These are phyloP conservation scores for Yamadazyma olivae DNA, from an alignment of 805 yeast genomes.

Conservation along the genomic window DNA sequence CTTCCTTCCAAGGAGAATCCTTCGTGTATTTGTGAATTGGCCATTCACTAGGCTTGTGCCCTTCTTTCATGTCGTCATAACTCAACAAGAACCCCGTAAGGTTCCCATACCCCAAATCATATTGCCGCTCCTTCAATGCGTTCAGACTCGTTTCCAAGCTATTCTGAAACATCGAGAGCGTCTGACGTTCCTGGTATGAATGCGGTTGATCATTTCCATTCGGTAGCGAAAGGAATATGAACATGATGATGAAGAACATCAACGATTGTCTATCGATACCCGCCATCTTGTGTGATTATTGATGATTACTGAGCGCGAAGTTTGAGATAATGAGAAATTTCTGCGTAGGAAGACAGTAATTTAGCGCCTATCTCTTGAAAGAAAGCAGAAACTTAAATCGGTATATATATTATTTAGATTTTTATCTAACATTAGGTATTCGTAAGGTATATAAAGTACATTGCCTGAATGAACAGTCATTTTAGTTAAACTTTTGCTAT, in stretches of 20 bases:
- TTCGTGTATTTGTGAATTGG: constrained; percentile 49
- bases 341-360: no score
- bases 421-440: constrained; percentile 2
- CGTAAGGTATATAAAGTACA: constrained; percentile 2
- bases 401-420: constrained; percentile 1
- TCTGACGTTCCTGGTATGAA: constrained; percentile 21
- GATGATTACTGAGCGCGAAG: no score
- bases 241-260: constrained; percentile 31
- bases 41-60: constrained; percentile 48
- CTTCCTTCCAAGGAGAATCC: constrained; percentile 44
- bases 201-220: constrained; percentile 27
- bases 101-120: constrained; percentile 58
- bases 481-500: not conserved
- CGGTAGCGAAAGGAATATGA: constrained; percentile 32
- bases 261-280: constrained; percentile 33
- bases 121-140: constrained; percentile 39
- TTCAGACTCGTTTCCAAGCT: constrained; percentile 15
- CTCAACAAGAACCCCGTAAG: constrained; percentile 70
- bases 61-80: constrained; percentile 53
- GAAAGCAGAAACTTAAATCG: not conserved
- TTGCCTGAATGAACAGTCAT: not conserved
- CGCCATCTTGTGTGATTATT: constrained; percentile 8
- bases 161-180: constrained; percentile 23
- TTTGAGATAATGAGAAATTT: not conserved
- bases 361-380: no score